A percentile compares a stretch with the other conserved stretches of the same genome.
These are phyloP conservation scores for Chlorella sp. DNA, from an alignment of 139 green algal species.

Conservation along the genomic window DNA sequence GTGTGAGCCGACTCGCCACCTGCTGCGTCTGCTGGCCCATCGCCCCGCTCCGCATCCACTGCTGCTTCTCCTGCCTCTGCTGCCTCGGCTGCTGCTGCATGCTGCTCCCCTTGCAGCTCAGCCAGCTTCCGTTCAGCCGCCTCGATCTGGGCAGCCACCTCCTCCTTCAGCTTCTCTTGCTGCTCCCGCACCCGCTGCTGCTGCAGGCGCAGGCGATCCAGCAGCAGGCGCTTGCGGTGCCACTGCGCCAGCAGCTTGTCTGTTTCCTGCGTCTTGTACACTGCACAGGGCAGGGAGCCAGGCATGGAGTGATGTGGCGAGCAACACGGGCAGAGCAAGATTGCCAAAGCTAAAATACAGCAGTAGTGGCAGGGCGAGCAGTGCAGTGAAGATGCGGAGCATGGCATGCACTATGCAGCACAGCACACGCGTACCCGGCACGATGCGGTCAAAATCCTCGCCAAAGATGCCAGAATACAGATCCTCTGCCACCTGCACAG, in stretches of 20 bases:
- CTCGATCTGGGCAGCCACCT: background rate
- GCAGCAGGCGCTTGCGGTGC: conserved; percentile 39
- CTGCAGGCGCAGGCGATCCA: conserved; percentile 51
- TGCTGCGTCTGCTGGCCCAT: background rate
- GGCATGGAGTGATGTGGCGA: too few species aligned
- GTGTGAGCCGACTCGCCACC: background rate
- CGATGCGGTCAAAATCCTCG: conserved; percentile 66
- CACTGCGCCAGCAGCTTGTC: conserved; percentile 61
- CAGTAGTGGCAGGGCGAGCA: too few species aligned
- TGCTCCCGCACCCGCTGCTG: background rate
- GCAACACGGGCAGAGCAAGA: too few species aligned
- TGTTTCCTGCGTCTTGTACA: conserved; percentile 27
- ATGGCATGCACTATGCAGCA: too few species aligned
- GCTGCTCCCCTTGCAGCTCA: background rate
- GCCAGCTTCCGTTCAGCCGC: background rate
- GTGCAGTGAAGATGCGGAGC: too few species aligned
- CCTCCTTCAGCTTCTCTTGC: background rate
- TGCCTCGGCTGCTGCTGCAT: background rate
- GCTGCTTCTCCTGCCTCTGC: background rate
- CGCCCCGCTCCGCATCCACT: background rate
- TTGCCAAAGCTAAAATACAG: too few species aligned
- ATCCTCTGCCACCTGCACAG: conserved; percentile 12
- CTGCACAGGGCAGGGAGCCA: background rate
- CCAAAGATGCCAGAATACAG: conserved; percentile 53
- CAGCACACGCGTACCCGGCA: conserved; percentile 38